These are phyloP conservation scores for Saccharomycopsis crataegensis DNA, from an alignment of 1,139 yeast species.

Conservation along the genomic window DNA sequence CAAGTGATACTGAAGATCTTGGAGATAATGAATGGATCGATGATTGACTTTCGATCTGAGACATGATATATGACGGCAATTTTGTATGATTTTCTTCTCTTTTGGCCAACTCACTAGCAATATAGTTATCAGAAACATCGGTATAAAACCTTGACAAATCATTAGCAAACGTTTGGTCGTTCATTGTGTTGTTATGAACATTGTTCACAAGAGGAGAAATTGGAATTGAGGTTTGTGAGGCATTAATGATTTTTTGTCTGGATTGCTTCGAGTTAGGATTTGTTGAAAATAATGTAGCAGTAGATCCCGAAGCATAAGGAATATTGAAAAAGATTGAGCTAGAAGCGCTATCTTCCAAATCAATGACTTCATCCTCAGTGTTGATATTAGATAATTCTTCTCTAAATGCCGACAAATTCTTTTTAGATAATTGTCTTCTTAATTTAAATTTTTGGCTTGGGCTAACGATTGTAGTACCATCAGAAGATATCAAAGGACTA, in stretches of 20 bases:
- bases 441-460: conserved; percentile 19
- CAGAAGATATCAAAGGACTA: conserved; percentile 9
- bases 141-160: conserved; percentile 14
- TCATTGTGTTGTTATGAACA: conserved; percentile 1
- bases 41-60: conserved; percentile 16
- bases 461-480: conserved; percentile 10
- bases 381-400: conserved; percentile 10
- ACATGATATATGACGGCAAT: conserved; percentile 18
- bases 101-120: conserved; percentile 16
- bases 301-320: conserved; percentile 19
- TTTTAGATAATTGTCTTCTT: conserved; percentile 15
- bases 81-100: conserved; percentile 14
- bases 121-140: conserved; percentile 14
- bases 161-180: conserved; percentile 15
- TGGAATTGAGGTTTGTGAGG: conserved; percentile 15
- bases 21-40: conserved; percentile 10
- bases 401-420: conserved; percentile 12
- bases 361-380: conserved; percentile 17
- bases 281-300: conserved; percentile 6
- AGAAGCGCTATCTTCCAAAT: conserved; percentile 2
- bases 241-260: conserved; percentile 6
- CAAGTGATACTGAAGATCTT: conserved; percentile 1
- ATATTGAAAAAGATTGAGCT: conserved; percentile 18
- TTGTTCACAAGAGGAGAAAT: conserved; percentile 16
- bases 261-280: neutral